Base-by-base conservation (phyloP, 2,329 filamentous ascomycete genomes). In the Gliomastix tumulicola region DNA sequence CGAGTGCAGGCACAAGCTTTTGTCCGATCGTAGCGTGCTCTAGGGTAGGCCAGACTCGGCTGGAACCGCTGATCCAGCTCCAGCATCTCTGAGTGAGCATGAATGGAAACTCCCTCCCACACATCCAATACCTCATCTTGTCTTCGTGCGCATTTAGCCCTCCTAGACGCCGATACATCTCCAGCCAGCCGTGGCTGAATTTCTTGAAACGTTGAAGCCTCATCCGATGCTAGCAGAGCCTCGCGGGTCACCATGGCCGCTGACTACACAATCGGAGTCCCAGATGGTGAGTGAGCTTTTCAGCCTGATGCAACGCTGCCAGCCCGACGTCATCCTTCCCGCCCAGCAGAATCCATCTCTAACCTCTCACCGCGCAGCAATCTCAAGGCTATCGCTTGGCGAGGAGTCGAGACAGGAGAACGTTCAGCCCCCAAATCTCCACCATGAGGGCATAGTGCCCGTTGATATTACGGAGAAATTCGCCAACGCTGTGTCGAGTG, bases 391-490 rank as follows among this genome's bases (percentile, higher is more conserved):
- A 36, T 66, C 62, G 25, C 53, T 69, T 31, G 53, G 55, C 36
- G 54, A 60, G 34, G 51, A 46, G 30, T 38, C 45, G 38, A 52
- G 56, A 41, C 44, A 45, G 36, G 46, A 50, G 21, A 50, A 47
- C 35, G 51, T 60, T 28, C 63, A 61, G 30, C 57, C 63, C 33
- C 63, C 66, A 16, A 56, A 55, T 32, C 58, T 68, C 20, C 55
- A 57, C 18, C 62, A 62, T 36, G 59, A 66, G 9, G 75, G 76
- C 27, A 57, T 82, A 18, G 55, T 79, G 37, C 60, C 72, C 25
- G 62, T 66, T 19, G 76, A 82, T 48, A 76, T 83, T 36, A 81
- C 77, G 3, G 53, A 67, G 15, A 65, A 65, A 42, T 82, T 82
- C 47, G 53, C 56, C 6, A 49, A 63, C 17, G 78, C 77, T 10